Evolutionary conservation across 306 rosid species (phyloP).

Genomic region (Citrullus amarus): DNA sequence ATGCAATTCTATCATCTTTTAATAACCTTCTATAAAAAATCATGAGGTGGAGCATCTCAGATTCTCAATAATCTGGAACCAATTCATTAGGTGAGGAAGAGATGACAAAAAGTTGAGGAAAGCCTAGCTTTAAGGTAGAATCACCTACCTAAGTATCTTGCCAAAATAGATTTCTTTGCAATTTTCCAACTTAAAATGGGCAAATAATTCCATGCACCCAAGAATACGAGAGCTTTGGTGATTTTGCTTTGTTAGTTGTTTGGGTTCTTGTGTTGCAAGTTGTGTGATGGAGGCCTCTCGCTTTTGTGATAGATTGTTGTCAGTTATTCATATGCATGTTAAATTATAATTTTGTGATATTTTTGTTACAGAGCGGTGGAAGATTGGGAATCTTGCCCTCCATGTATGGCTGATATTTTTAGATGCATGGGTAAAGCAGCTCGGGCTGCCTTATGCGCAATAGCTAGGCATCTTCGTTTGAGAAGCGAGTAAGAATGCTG

Average conservation of each 20-base stretch:
- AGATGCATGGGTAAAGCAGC: slow-evolving; percentile 97
- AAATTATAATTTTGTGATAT: not conserved
- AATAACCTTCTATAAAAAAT: too few relatives aligned
- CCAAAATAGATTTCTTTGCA: too few relatives aligned
- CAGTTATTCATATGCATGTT: not conserved
- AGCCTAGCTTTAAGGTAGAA: too few relatives aligned
- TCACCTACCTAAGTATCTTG: too few relatives aligned
- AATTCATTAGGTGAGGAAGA: too few relatives aligned
- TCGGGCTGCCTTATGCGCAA: slow-evolving; percentile 61
- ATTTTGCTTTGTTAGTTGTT: not conserved
- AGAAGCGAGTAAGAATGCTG: slow-evolving; percentile 78
- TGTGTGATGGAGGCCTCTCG: not conserved
- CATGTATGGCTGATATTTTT: slow-evolving; percentile 79
- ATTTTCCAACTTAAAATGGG: too few relatives aligned
- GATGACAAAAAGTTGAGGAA: too few relatives aligned
- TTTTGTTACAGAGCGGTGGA: slow-evolving; percentile 72
- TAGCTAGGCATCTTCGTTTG: slow-evolving; percentile 87
- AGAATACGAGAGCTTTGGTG: not conserved
- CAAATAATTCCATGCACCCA: too few relatives aligned
- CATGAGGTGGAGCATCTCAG: too few relatives aligned
- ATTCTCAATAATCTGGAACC: too few relatives aligned
- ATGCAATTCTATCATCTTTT: too few relatives aligned
- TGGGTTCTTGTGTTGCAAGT: not conserved
- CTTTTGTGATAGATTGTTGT: not conserved
- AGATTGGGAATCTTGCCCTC: slow-evolving; percentile 93